These are phyloP conservation scores for Meyerozyma guilliermondii DNA, from an alignment of 1,139 yeast genomes.

Conservation along the genomic window DNA sequence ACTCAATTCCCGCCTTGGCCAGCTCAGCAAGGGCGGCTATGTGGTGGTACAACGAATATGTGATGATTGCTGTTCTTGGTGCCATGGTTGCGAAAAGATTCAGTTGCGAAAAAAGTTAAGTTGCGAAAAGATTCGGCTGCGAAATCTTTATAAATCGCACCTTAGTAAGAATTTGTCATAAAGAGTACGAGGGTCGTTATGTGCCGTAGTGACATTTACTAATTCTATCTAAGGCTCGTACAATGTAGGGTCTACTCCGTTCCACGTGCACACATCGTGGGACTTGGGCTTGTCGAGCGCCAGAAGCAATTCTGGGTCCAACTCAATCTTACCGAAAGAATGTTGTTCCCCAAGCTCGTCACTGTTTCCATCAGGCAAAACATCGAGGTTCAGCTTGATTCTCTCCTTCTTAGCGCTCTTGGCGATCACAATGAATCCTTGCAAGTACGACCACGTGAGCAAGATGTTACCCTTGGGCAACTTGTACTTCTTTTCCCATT, in stretches of 20 bases:
- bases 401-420: conserved; percentile 56
- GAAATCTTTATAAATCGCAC: too few relatives aligned
- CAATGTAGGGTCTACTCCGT: conserved; percentile 21
- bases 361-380: conserved; percentile 26
- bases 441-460: conserved; percentile 43
- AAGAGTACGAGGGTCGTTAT: too few relatives aligned
- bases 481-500: conserved; percentile 19
- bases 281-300: conserved; percentile 32
- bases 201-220: background rate
- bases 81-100: conserved; percentile 14
- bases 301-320: conserved; percentile 26
- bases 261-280: conserved; percentile 26
- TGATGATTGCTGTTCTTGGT: conserved; percentile 33
- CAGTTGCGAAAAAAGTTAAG: too few relatives aligned
- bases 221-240: conserved; percentile 6
- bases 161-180: too few relatives aligned
- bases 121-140: too few relatives aligned
- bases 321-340: conserved; percentile 28
- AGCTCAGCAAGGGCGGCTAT: conserved; percentile 30
- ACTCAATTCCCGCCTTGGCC: conserved; percentile 31
- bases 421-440: conserved; percentile 61
- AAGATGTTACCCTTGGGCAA: conserved; percentile 24
- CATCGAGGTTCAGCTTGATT: conserved; percentile 29
- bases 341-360: conserved; percentile 19
- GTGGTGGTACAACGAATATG: conserved; percentile 36